Evolutionary conservation across 495 filamentous ascomycete species (phyloP).

Genomic region (Chaetomium fimeti): DNA sequence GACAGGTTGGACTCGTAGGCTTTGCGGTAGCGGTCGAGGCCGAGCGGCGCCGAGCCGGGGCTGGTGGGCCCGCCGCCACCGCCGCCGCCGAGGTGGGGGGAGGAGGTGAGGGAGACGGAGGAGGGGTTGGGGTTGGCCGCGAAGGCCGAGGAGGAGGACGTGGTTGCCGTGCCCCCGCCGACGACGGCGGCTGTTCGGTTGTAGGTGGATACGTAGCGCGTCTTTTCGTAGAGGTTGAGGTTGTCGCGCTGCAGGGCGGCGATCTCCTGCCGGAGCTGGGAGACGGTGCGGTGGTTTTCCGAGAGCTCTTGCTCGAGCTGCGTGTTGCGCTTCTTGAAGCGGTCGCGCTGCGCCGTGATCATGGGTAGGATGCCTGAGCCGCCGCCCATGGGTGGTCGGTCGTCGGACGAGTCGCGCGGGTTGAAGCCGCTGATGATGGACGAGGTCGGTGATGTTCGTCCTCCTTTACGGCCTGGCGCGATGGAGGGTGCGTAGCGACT

Average conservation of each 20-base stretch:
- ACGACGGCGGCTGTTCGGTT: slow-evolving; percentile 50
- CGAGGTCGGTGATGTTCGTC: slow-evolving; percentile 83
- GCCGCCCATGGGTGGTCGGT: slow-evolving; percentile 55
- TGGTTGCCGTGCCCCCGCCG: slow-evolving; percentile 41
- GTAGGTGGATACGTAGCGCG: slow-evolving; percentile 91
- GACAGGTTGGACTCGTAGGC: slow-evolving; percentile 94
- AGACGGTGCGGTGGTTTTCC: slow-evolving; percentile 74
- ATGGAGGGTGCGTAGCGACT: slow-evolving; percentile 79
- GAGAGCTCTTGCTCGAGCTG: slow-evolving; percentile 90
- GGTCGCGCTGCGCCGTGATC: slow-evolving; percentile 95
- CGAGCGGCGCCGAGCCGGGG: slow-evolving; percentile 53
- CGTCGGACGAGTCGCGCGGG: slow-evolving; percentile 67
- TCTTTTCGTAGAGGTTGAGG: slow-evolving; percentile 95
- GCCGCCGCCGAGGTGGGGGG: slow-evolving; percentile 25
- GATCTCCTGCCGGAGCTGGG: slow-evolving; percentile 85
- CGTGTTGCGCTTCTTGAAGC: slow-evolving; percentile 93
- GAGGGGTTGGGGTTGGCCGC: slow-evolving; percentile 74
- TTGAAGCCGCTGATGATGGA: slow-evolving; percentile 98
- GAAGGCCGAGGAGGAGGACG: slow-evolving; percentile 70
- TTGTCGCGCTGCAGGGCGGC: slow-evolving; percentile 94
- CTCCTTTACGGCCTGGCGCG: slow-evolving; percentile 57
- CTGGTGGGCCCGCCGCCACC: too few relatives aligned
- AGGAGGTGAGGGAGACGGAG: slow-evolving; percentile 51
- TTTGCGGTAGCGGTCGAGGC: slow-evolving; percentile 83
- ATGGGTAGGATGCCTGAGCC: slow-evolving; percentile 93